A percentile compares a stretch with the other conserved stretches of the same genome.
These are phyloP conservation scores for Acacia confusa DNA, from an alignment of 306 rosid species.

Conservation along the genomic window DNA sequence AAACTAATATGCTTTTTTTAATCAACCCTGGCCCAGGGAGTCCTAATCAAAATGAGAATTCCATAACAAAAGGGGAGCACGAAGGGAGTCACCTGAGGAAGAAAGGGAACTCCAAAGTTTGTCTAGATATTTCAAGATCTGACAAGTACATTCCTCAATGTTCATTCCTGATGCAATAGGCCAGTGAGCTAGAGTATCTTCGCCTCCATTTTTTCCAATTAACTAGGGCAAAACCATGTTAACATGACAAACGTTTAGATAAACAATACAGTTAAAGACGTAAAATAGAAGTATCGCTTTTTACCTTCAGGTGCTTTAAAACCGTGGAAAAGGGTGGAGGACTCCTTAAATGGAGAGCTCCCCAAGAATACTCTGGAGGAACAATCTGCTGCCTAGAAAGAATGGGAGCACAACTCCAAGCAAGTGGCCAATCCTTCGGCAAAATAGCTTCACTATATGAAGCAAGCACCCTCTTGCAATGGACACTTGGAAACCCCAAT, in stretches of 20 bases:
- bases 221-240: constrained; percentile 47
- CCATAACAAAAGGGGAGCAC: constrained; percentile 16
- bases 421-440: constrained; percentile 91
- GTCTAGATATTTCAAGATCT: constrained; percentile 80
- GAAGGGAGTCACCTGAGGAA: constrained; percentile 61
- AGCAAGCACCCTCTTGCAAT: constrained; percentile 87
- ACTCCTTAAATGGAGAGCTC: constrained; percentile 76
- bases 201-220: constrained; percentile 89
- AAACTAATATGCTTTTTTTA: background rate
- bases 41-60: background rate
- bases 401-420: constrained; percentile 96
- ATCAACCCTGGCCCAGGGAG: background rate
- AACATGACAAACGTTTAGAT: constrained; percentile 26
- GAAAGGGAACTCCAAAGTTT: constrained; percentile 85
- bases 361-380: constrained; percentile 97
- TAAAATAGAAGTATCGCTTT: constrained; percentile 21
- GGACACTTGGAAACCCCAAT: constrained; percentile 77
- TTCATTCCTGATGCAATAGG: constrained; percentile 78
- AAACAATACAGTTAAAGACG: constrained; percentile 23
- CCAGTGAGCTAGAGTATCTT: constrained; percentile 97
- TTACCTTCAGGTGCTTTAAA: constrained; percentile 89
- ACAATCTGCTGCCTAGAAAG: constrained; percentile 60
- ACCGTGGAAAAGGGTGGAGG: constrained; percentile 83
- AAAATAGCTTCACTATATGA: constrained; percentile 82
- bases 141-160: constrained; percentile 85